Base-by-base conservation (phyloP, 164 flowering plant genomes). In the Vitis cinerea region DNA sequence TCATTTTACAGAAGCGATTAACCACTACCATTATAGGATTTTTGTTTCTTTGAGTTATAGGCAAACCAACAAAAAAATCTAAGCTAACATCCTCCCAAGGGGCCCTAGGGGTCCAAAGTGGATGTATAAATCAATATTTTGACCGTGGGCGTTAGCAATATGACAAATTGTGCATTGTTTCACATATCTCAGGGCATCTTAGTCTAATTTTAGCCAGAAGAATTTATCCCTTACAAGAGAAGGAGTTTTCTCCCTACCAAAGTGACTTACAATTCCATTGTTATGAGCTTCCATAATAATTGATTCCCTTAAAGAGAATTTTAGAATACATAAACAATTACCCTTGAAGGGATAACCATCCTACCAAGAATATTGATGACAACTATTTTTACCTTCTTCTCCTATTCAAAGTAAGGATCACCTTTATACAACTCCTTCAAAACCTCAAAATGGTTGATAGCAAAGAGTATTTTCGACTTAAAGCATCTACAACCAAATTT, bases 191-290 rank as follows among this genome's bases (percentile, higher is more conserved):
- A 3, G 2, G 7, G 7, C 37, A 31, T 31, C 3, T 31, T 6
- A 3, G 3, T 31, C 3, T 3, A 31, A 31, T 31, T 31, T 31
- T 6, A 6, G 37, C 37, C 37, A 31, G 2, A 2, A 31, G 7
- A 31, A 31, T 0, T 31, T 31, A 3, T 31, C 37, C 37, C 7
- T 6, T 3, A 2, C 7, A 31, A 31, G 37, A 31, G 37, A 3
- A 3, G 2, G 7, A n/a, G 61, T 72, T 12, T 72, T 72, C 9
- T 67, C 55, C 1, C 48, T 12, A 0, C 67, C 75, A 11, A 72
- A 61, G 13, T 72, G 75, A 19, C 70, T 64, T 7, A 59, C 61
- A 10, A 50, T 19, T n/a, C 75, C 59, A 27, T n/a, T 59, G 1
- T n/a, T 58, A 66, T 65, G 70, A 17, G 58, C 1, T 23, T 71